Conservation (phyloP, 2,329 filamentous ascomycete species). For the Ophiosphaerella herpotricha region DNA sequence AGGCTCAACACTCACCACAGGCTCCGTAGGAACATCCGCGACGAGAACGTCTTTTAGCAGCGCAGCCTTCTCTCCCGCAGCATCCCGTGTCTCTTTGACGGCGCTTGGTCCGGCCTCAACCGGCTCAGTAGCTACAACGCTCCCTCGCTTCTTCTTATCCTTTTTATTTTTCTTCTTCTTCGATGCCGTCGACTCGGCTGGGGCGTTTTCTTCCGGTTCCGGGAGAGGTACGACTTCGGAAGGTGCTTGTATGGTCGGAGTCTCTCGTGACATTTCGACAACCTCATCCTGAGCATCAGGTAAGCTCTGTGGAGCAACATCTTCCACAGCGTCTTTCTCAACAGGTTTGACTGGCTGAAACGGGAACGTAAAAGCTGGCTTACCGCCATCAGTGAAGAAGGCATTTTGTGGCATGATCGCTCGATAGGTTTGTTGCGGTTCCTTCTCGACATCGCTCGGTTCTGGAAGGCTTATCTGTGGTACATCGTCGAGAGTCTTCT, state of each 20-base stretch:
- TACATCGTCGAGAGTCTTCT: neutral
- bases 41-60: neutral
- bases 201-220: neutral
- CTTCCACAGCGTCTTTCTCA: neutral
- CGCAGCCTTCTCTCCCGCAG: neutral
- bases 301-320: neutral
- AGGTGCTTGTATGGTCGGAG: neutral
- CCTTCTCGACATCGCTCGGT: neutral
- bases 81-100: neutral
- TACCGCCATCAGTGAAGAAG: constrained; percentile 11
- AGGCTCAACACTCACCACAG: neutral
- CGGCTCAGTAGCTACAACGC: constrained; percentile 4
- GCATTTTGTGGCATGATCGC: neutral
- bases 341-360: neutral
- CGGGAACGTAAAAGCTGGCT: constrained; percentile 6
- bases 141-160: constrained; percentile 29
- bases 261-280: neutral
- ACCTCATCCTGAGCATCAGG: neutral
- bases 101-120: neutral
- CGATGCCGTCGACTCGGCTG: constrained; percentile 9
- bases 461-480: neutral
- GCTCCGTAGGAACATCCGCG: neutral
- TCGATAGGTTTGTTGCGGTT: neutral
- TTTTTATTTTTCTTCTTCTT: constrained; percentile 34
- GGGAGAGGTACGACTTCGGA: neutral